Evolutionary conservation across 495 filamentous ascomycete genomes (phyloP), one percentile per base, ranked within the genome.

Genomic region (Penicillium lagena): DNA sequence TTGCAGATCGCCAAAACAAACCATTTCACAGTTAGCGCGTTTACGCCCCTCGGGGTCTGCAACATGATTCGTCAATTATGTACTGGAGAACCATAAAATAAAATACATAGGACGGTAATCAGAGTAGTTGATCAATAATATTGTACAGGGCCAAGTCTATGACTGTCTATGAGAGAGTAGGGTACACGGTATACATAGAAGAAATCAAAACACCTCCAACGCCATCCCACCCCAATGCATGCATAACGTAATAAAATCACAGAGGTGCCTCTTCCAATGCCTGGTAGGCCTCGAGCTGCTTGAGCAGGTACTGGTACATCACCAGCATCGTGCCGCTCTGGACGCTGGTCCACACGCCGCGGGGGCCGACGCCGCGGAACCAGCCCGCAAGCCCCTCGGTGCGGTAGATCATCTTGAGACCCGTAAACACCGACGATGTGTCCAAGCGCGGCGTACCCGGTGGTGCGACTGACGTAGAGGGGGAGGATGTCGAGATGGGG

Each of bases 301-400:
- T 83, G 55, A 97, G 62, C 39, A 98, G 70, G 44, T 79, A 82
- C 66, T 97, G 94, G 63, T 98, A 98, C 65, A 96, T 70, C 43
- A 98, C 89, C 54, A 98, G 67, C 93, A 98, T 98, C 39, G 90
- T 95, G 17, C 91, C 87, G 56, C 87, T 93, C 68, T 98, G 93
- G 39, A 96, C 86, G 59, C 89, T 94, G 38, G 93, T 97, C 93
- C 93, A 98, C n/a, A 96, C 89, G 43, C 82, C 81, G 29, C 93
- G 80, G 8, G 93, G 93, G 6, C 89, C 93, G 30, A 98, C 93
- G 10, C 93, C 93, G 31, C 94, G 80, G 63, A 98, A 98, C 81
- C 90, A 95, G 9, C 93, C 94, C 1, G 69, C 78, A 32, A 96
- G 43, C 1, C 93, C 93, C 62, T 98, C 93, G 2, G 83, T 85